phyloP scores from a whole-genome alignment of 768 basidiomycete species.

The Steccherinum ochraceum region DNA sequence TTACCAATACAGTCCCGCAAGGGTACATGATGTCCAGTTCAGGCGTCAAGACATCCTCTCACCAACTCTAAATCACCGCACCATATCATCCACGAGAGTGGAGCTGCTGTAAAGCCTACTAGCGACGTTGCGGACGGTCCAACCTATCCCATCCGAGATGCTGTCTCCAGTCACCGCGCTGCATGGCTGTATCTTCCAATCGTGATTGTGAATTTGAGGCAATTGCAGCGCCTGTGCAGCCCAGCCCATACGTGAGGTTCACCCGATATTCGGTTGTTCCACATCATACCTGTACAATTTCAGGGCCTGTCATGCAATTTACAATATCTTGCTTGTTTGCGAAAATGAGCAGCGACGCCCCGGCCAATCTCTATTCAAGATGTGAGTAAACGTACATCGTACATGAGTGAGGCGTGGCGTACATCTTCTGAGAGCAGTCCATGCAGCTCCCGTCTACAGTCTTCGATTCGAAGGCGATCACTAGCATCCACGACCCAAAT shows the following conservation, averaged over 20 bases:
- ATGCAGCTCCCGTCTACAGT: conserved; percentile 85
- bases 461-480: conserved; percentile 83
- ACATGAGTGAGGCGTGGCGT: conserved; percentile 22
- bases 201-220: conserved; percentile 74
- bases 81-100: no score
- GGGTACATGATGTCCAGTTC: no score
- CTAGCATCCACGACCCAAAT: conserved; percentile 99
- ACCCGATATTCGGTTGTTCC: conserved; percentile 67
- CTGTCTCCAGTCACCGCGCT: conserved; percentile 89
- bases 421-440: conserved; percentile 90
- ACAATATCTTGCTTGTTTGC: conserved; percentile 97
- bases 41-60: no score
- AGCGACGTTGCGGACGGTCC: conserved; percentile 88
- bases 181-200: conserved; percentile 87
- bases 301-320: conserved; percentile 73
- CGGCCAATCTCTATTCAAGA: conserved; percentile 70
- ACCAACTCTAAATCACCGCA: no score
- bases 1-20: no score
- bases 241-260: conserved; percentile 6
- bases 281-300: no score
- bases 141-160: conserved; percentile 79
- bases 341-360: conserved; percentile 93
- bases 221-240: conserved; percentile 73
- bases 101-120: conserved; percentile 84
- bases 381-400: conserved; percentile 2